Base-by-base conservation (phyloP, 148 eudicot species). In the Chenopodium quinoa region DNA sequence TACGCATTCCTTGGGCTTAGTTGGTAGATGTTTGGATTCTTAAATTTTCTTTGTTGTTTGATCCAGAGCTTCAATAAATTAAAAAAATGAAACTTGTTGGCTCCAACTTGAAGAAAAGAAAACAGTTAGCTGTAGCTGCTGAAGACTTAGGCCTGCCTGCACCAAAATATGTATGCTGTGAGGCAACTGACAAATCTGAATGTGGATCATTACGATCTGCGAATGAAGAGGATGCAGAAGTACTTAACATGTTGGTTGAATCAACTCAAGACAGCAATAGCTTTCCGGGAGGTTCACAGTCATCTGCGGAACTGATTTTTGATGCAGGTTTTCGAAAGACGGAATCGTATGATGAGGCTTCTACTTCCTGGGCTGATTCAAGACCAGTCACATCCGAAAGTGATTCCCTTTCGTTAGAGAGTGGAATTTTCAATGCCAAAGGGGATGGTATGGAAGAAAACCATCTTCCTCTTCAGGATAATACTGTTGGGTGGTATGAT, bases 31-130 rank as follows among this genome's bases (percentile, higher is more conserved):
- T 71, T 8, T 9, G 13, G 12, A 62, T 9, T 62, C 66, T 46
- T 50, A 31, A 69, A 2, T 5, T 19, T 20, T 78, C 29, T 31
- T 70, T 34, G 54, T 23, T 75, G 34, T 52, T 64, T 4, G 2
- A 67, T 83, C n/a, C 76, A 80, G 81, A 31, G 64, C 62, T 52
- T 48, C 60, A 4, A 23, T 17, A 32, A 54, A 67, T 20, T 20
- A 3, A 66, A 19, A 70, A 58, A 48, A 78, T 77, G 84, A 34
- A 78, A 63, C 78, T 60, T 9, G 76, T 73, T 67, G 64, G 27
- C 29, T 58, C 48, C 70, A 84, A 78, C 50, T 78, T 79, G 78
- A 85, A 69, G 78, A 85, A 85, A 82, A 82, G 82, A 66, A 85
- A 82, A 76, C 75, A 47, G 29, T 56, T 70, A 1, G 47, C 47